These are phyloP conservation scores for Erysiphe pulchra DNA, from an alignment of 2,329 filamentous ascomycete genomes.

Conservation along the genomic window DNA sequence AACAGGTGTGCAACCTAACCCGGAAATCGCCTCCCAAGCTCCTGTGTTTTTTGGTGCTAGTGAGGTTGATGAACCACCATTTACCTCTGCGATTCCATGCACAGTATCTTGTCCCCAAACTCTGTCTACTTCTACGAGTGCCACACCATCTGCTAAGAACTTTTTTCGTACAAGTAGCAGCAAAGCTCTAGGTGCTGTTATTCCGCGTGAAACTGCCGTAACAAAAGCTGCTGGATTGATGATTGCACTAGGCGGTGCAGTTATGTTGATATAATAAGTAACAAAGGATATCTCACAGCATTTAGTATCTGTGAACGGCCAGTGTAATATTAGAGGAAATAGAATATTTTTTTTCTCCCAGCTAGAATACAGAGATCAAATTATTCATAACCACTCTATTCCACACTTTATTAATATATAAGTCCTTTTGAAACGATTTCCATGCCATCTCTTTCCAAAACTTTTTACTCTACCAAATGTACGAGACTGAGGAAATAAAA, in stretches of 20 bases:
- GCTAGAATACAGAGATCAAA: no score
- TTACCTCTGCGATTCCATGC: conserved; percentile 20
- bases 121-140: neutral
- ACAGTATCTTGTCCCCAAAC: conserved; percentile 16
- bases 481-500: no score
- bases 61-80: conserved; percentile 10
- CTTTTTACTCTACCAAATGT: no score
- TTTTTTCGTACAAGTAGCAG: conserved; percentile 1
- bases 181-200: conserved; percentile 1
- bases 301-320: no score
- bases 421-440: no score
- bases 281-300: no score
- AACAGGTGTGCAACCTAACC: conserved; percentile 15
- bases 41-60: conserved; percentile 14
- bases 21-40: conserved; percentile 13
- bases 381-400: no score
- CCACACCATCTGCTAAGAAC: neutral
- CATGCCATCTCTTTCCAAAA: no score
- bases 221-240: conserved; percentile 3
- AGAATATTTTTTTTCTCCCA: no score
- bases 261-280: conserved; percentile 3
- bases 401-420: no score
- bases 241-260: conserved; percentile 6
- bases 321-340: no score
- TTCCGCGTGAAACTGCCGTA: conserved; percentile 5